Conservation (phyloP, 73 alveolate genomes). For the Tetrahymena elliotti region DNA sequence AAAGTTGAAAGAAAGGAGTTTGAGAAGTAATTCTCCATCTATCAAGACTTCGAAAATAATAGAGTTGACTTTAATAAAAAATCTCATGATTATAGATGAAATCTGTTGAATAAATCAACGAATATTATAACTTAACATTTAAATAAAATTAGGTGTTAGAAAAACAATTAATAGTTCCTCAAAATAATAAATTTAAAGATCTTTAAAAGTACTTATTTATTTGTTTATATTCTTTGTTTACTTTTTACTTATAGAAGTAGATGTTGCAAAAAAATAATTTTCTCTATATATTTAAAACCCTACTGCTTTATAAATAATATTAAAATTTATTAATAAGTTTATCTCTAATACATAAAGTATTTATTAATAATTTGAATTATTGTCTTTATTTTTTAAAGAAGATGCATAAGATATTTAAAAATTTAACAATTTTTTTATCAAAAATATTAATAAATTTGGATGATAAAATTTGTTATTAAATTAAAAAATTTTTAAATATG, state of each 20-base stretch:
- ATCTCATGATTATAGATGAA: background rate
- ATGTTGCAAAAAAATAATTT: too few species aligned
- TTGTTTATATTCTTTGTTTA: background rate
- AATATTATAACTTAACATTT: background rate
- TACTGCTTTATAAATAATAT: too few species aligned
- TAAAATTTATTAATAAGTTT: too few species aligned
- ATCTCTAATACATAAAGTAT: too few species aligned
- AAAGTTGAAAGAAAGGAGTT: background rate
- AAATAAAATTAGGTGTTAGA: background rate
- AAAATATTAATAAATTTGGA: too few species aligned
- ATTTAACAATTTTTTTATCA: too few species aligned
- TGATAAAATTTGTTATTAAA: too few species aligned
- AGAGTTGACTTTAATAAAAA: background rate
- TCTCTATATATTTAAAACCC: too few species aligned
- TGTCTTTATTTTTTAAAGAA: too few species aligned
- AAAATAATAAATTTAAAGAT: background rate
- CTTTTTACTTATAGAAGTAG: background rate
- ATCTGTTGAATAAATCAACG: background rate
- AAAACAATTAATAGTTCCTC: background rate
- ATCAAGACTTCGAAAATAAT: background rate
- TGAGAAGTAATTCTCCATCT: background rate
- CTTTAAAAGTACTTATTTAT: background rate
- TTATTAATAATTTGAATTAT: too few species aligned
- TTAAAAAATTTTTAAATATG: too few species aligned
- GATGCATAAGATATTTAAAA: too few species aligned